Evolutionary conservation across 495 filamentous ascomycete species (phyloP), one percentile per base, ranked within the genome.

Genomic region (Aspergillus affinis): DNA sequence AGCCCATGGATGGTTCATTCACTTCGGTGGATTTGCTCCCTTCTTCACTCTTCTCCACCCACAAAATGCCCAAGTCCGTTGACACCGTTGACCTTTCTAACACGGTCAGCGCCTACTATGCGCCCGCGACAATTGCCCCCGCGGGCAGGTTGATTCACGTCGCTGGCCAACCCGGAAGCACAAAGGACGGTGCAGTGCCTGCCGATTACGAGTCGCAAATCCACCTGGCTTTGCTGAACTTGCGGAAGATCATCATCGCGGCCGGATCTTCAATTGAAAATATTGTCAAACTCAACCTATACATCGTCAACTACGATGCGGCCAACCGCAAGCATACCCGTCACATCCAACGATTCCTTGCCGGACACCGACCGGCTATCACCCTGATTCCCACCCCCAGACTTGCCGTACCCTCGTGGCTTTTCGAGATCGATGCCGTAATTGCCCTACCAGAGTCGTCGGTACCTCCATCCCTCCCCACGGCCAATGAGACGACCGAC

Each of bases 381-480:
- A 76, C 72, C 1, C 56, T 75, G 1, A 55, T 75, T 17, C 75
- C 75, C 2, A 71, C 77, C 0, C 9, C 67, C 4, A 48, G 66
- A 27, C 62, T 78, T 1, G 74, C 70, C 0, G 58, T 54, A 0
- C 71, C 75, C 0, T 58, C 54, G 3, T 70, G 67, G 59, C 57
- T 72, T 0, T 72, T 77, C 32, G 72, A 78, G 60, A 63, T 78
- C 20, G 75, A 78, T 48, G 74, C 72, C 5, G 60, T 72, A 1
- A 64, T 69, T 23, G 69, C 69, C 10, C 30, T 7, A 32, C 6
- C 6, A 12, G 23, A 26, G 23, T 2, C 23, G 4, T 26, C 23
- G 23, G 23, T 26, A 26, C 23, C 23, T 26, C 23, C 23, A 26
- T 2, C 23, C 23, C 23, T 26, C 23, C 23, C 23, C 2, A 26